Evolutionary conservation across 2,329 filamentous ascomycete species (phyloP), one percentile per base, ranked within the genome.

Genomic region (Nakataea oryzae): DNA sequence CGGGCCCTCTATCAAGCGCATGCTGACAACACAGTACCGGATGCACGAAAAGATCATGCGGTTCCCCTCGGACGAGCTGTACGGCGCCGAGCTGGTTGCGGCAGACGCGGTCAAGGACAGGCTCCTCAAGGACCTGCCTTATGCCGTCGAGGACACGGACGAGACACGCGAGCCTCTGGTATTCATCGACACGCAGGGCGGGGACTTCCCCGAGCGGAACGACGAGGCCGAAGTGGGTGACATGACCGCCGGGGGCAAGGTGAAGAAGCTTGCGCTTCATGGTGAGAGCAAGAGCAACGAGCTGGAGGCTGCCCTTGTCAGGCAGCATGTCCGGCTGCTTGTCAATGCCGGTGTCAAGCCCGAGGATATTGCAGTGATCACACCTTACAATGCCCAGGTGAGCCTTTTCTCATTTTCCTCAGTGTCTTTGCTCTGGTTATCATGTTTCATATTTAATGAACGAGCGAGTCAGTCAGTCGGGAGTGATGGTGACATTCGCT

Each of bases 1-100:
- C 71, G 95, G 95, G 0, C 76, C 86, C 1, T 79, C 79, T 5
- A 92, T 99, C 76, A 97, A 97, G 77, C 82, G 90, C 60, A 96
- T 97, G 90, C 84, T 99, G 28, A 97, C 91, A 4, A 96, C 89
- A 5, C 95, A 99, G 76, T 99, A 99, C 74, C 91, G 95, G 50
- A 99, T 99, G 95, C 92, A 99, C 72, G 89, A 96, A 70, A 86
- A 81, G 61, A 97, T 99, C 69, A 97, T 97, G 93, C 83, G 86
- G 8, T 99, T 97, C 69, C 93, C 95, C 0, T 97, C 93, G 0
- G 83, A 90, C 65, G 87, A 93, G 71, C 80, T 97, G 13, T 99
- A 99, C 75, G 90, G 91, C 64, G 85, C 84, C 2, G 87, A 88
- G 69, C 83, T 99, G 1, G 77, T 93, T 3, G 93, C 95, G 0